A percentile compares a stretch with the other conserved stretches of the same genome.
These are phyloP conservation scores for Geotrichum macrosporum DNA, from an alignment of 1,139 yeast species.

Conservation along the genomic window DNA sequence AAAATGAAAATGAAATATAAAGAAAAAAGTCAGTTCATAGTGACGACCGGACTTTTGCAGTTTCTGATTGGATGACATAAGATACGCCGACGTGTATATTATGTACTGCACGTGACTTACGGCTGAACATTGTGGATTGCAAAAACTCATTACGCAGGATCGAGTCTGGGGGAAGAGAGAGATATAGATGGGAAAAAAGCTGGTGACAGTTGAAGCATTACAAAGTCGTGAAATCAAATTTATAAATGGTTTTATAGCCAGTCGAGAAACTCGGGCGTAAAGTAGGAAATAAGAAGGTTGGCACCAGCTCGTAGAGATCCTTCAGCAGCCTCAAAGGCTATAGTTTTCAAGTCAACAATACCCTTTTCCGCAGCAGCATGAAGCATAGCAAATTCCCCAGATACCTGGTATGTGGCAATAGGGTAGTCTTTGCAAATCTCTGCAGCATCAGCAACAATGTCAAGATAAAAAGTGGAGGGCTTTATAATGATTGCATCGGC, in stretches of 20 bases:
- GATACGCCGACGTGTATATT: constrained; percentile 2
- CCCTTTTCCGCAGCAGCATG: constrained; percentile 99
- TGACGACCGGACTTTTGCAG: constrained; percentile 2
- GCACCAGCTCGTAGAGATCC: constrained; percentile 98
- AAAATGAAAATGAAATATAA: too few relatives aligned
- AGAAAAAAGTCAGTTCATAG: constrained; percentile 15
- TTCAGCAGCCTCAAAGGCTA: constrained; percentile 88
- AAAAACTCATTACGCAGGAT: too few relatives aligned
- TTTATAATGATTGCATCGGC: constrained; percentile 93
- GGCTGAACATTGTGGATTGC: constrained; percentile 2
- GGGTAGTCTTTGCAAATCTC: constrained; percentile 80
- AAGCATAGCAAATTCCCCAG: constrained; percentile 97
- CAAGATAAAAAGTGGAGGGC: constrained; percentile 96
- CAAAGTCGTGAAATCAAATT: not conserved
- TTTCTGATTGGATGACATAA: constrained; percentile 17
- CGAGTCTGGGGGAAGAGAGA: too few relatives aligned
- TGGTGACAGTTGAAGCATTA: too few relatives aligned
- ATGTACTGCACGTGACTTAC: not conserved
- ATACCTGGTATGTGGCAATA: constrained; percentile 90
- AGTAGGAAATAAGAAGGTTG: constrained; percentile 80
- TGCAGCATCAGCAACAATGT: constrained; percentile 82
- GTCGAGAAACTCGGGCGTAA: constrained; percentile 92
- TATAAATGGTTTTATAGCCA: constrained; percentile 51
- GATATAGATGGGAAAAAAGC: too few relatives aligned
- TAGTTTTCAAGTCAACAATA: constrained; percentile 75